Evolutionary conservation across 768 basidiomycete genomes (phyloP), one percentile per base, ranked within the genome.

Genomic region (Pulveroboletus sp.): DNA sequence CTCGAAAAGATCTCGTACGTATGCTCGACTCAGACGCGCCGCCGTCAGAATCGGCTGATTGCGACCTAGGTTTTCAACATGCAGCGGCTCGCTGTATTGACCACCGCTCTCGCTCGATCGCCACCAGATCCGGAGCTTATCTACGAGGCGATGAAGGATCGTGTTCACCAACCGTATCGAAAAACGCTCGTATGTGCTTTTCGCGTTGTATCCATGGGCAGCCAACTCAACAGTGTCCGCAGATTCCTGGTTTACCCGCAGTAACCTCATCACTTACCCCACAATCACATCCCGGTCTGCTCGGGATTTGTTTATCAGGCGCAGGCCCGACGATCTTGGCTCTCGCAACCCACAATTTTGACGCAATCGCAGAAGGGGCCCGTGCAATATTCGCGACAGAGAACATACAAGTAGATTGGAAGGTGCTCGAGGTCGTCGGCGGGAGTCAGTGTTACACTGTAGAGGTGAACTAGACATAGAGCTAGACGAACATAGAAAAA

Each of bases 61-160:
- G 7, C 6, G n/a, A 20, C 2, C 1, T 36, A 99, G 96, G 86
- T 99, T 13, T 99, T 98, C 76, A 99, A 99, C 68, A 76, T 99
- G 46, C 96, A 99, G 69, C 82, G 96, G 19, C 74, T 99, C 13
- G 96, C 95, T 0, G 96, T 99, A 24, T 77, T 99, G 47, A 98
- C 95, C 2, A 95, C 93, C 3, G 94, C 96, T 1, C 79, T 99
- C 11, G 87, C 82, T 4, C 85, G 87, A 61, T 82, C 85, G 11
- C 95, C 96, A 2, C 94, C 94, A 2, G 92, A 99, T 64, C 83
- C 96, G 0, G 89, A 85, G 19, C 81, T 99, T n/a, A 97, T 98
- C 50, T 98, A 95, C 68, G 95, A 98, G 65, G 95, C 95, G 2
- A 98, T 98, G 96, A 95, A 97, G 63, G 96, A 99, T 71, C 83